phyloP scores from a whole-genome alignment of 208 protist species.

The Polymyxa betae region DNA sequence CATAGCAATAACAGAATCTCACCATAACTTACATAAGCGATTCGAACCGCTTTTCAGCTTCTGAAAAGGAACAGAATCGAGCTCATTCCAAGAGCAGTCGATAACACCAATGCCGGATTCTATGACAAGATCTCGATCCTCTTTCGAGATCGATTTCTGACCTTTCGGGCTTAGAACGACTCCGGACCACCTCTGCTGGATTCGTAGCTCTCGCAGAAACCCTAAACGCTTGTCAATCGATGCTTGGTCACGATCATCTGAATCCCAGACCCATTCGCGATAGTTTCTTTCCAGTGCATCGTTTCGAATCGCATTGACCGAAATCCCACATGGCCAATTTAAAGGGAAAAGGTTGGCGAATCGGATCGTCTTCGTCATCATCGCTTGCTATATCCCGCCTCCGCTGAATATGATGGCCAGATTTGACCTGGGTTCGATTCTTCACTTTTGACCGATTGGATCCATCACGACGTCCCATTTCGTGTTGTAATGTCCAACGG shows the following conservation, averaged over 20 bases:
- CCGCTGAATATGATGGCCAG: too few relatives aligned
- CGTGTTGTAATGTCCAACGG: too few relatives aligned
- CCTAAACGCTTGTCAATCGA: slow-evolving; percentile 59
- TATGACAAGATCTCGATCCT: slow-evolving; percentile 84
- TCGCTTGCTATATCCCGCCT: too few relatives aligned
- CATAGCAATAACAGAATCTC: neutral
- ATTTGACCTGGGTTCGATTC: too few relatives aligned
- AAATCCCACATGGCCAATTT: slow-evolving; percentile 97
- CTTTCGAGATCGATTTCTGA: slow-evolving; percentile 85
- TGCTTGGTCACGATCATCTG: neutral
- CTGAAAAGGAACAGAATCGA: slow-evolving; percentile 90
- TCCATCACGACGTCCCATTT: too few relatives aligned
- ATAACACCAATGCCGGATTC: slow-evolving; percentile 92
- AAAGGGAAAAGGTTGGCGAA: slow-evolving; percentile 60
- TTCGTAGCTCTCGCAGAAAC: slow-evolving; percentile 45
- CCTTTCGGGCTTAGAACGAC: slow-evolving; percentile 79
- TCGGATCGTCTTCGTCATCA: neutral
- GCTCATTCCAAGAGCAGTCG: slow-evolving; percentile 97
- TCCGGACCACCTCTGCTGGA: slow-evolving; percentile 50
- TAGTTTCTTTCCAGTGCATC: slow-evolving; percentile 94
- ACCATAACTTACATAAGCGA: neutral
- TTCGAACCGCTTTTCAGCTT: slow-evolving; percentile 77
- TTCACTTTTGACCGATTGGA: too few relatives aligned
- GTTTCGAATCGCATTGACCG: slow-evolving; percentile 95
- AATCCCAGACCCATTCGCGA: slow-evolving; percentile 79